Base-by-base conservation (phyloP, 495 filamentous ascomycete genomes). In the Penicillium pancosmium region DNA sequence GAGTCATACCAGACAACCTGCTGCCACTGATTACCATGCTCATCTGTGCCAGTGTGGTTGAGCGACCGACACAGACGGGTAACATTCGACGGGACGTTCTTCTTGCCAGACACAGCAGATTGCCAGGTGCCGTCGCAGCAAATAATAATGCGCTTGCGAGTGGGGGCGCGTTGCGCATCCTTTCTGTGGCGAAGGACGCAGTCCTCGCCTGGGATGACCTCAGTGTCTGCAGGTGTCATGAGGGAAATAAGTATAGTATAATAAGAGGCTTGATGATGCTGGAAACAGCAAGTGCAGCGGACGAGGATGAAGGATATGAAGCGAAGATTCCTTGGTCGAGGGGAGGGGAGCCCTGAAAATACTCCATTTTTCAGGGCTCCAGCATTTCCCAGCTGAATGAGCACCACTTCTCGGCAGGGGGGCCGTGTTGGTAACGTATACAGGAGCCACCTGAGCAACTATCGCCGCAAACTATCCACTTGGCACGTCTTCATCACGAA, bases 1-100 rank as follows among this genome's bases (percentile, higher is more conserved):
- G 63, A 61, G 41, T 68, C 56, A n/a, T 68, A 68, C 33, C 46
- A 68, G 27, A 68, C 66, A 25, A 68, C 55, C 44, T 68, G 66
- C 19, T 63, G 62, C 51, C 56, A 51, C 9, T 52, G 27, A 6
- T 61, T 56, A 0, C 65, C 61, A 11, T 56, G 3, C 9, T 31
- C 25, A 43, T 57, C 55, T 4, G 50, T 47, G 10, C 57, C 63
- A 16, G 44, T 38, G 12, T 46, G 55, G 11, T 40, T 59, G 11
- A 69, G 38, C 3, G 56, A 27, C 21, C 64, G 62, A 31, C 57
- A 57, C 12, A 65, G 53, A 10, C 53, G 50, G 19, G 59, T 56
- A 46, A 68, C 54, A n/a, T 68, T 68, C 3, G 66, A 68, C 4
- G 66, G 53, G 23, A 63, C 50, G 11, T 60, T 57, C 52, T 53